Conservation (phyloP, 1,284 basidiomycete species). For the Coniophora puteana region DNA sequence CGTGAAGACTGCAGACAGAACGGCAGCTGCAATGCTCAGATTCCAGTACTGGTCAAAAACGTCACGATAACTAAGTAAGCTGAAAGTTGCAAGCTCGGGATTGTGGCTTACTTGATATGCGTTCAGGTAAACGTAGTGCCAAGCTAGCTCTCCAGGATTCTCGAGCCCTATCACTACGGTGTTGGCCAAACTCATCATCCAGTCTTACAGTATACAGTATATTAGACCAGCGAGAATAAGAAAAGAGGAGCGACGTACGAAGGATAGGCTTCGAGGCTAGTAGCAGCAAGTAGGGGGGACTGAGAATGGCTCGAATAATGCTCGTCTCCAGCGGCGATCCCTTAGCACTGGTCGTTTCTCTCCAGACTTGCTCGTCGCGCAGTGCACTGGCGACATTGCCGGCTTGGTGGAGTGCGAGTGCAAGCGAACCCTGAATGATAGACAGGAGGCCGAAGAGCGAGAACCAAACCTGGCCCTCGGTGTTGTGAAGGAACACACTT, state of each 20-base stretch:
- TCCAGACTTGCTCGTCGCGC: slow-evolving; percentile 25
- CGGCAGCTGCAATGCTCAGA: too few relatives aligned
- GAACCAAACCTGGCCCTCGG: slow-evolving; percentile 20
- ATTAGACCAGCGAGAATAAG: neutral
- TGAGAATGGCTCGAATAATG: slow-evolving; percentile 17
- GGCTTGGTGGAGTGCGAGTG: slow-evolving; percentile 25
- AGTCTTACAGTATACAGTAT: neutral
- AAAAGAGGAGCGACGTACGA: slow-evolving; percentile 17
- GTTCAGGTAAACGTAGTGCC: too few relatives aligned
- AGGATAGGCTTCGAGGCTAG: slow-evolving; percentile 21
- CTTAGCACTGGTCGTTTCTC: slow-evolving; percentile 12
- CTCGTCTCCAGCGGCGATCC: slow-evolving; percentile 16
- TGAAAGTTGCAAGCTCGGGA: too few relatives aligned
- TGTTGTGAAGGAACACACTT: slow-evolving; percentile 24
- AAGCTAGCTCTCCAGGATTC: too few relatives aligned
- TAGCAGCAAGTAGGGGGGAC: slow-evolving; percentile 12
- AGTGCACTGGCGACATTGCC: slow-evolving; percentile 26
- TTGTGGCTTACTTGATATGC: too few relatives aligned
- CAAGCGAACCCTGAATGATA: slow-evolving; percentile 25
- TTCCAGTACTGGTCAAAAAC: too few relatives aligned
- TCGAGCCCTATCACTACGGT: too few relatives aligned
- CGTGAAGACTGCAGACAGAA: too few relatives aligned
- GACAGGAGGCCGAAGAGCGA: slow-evolving; percentile 24
- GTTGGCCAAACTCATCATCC: slow-evolving; percentile 6
- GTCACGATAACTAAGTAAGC: too few relatives aligned